Base-by-base conservation (phyloP, 768 basidiomycete genomes). In the Nidularia pulvinata region DNA sequence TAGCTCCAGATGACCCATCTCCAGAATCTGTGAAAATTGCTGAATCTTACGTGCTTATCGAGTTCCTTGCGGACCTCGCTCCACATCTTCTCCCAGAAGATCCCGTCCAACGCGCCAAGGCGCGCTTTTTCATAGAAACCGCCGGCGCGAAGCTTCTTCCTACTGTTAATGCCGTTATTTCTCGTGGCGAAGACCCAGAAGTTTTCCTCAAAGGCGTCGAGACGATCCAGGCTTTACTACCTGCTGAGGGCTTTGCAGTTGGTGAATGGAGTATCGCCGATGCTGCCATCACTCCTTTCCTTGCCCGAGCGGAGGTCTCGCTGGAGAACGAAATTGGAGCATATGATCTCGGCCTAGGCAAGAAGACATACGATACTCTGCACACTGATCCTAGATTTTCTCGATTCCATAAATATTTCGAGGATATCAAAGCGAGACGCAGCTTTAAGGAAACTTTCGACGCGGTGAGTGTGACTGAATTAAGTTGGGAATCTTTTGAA, bases 31-130 rank as follows among this genome's bases (percentile, higher is more conserved):
- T 68, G 48, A 88, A 88, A 63, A 61, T 89, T 59, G 74, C 83
- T 6, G 87, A 89, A 61, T 88, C 85, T 4, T 79, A 82, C 46
- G 71, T 87, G 36, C 80, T 88, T 52, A 70, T 88, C 50, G 85
- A 89, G 62, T 83, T 89, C 68, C 64, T 88, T 53, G 83, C 83
- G 7, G 86, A 88, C 62, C 67, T 86, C 51, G 80, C 72, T 63
- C 78, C 79, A 1, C 72, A 78, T 34, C 69, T 87, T 37, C 73
- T 84, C 7, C 86, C 87, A 3, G 63, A 67, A 7, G 81, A 84
- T 61, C 82, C 82, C 0, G 74, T 88, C 36, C 58, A 61, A 6
- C 80, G 84, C 36, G 86, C 88, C 36, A 72, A 78, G 52, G 80
- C 74, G 6, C 82, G 86, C 22, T 82, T 88, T 67, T 85, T 88